A percentile compares a stretch with the other conserved stretches of the same genome.
phyloP scores from a whole-genome alignment of 805 yeast genomes.

The Suhomyces sp. region DNA sequence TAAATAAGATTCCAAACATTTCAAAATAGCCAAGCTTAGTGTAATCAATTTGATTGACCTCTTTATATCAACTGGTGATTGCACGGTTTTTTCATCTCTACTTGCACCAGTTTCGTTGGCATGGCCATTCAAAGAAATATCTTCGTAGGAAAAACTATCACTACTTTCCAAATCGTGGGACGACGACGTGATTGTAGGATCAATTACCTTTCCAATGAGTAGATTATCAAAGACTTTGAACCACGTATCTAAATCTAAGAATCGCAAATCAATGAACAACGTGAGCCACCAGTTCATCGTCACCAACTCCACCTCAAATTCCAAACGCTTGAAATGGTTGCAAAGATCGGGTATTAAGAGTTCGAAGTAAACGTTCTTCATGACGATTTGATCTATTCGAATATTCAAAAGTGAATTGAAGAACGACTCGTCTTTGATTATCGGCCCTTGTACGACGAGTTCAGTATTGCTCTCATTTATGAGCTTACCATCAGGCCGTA shows the following conservation, averaged over 20 bases:
- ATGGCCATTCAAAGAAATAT: too few relatives aligned
- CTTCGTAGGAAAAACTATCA: background rate
- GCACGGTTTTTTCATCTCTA: background rate
- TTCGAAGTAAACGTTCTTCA: constrained; percentile 32
- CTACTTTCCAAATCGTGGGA: background rate
- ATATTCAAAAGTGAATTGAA: constrained; percentile 25
- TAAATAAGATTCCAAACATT: constrained; percentile 33
- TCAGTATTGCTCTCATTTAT: constrained; percentile 4
- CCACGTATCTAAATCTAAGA: constrained; percentile 51
- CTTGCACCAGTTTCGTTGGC: too few relatives aligned
- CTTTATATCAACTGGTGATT: constrained; percentile 3
- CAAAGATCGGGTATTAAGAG: constrained; percentile 39
- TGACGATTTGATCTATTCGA: constrained; percentile 39
- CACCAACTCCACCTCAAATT: constrained; percentile 48
- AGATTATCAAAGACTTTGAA: constrained; percentile 53
- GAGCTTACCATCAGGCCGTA: too few relatives aligned
- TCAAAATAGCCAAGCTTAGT: constrained; percentile 36
- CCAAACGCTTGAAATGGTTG: constrained; percentile 31
- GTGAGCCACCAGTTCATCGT: constrained; percentile 60
- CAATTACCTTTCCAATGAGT: too few relatives aligned
- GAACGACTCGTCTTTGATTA: constrained; percentile 8
- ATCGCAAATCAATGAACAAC: constrained; percentile 45
- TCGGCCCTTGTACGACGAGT: background rate
- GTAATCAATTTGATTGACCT: constrained; percentile 31
- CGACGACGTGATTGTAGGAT: too few relatives aligned